Evolutionary conservation across 208 protist genomes (phyloP), one percentile per base, ranked within the genome.

Genomic region (Blechomonas ayalai): DNA sequence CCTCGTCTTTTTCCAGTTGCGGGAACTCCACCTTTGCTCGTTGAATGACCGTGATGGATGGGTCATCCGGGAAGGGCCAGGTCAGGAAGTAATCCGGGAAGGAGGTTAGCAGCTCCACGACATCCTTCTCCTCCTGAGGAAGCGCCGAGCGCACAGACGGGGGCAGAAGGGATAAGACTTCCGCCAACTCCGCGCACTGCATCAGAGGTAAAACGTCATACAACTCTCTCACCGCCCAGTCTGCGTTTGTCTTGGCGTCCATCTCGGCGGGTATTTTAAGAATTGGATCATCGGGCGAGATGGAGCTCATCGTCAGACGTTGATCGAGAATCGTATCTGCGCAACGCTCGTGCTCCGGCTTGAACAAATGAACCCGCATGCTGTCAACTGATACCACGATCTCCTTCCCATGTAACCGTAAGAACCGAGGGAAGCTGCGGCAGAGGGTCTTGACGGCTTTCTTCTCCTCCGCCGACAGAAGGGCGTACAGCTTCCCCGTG

Each of bases 121-220:
- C 53, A 2, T 54, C 77, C 8, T 43, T 35, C 12, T 58, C 28
- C 7, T 67, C 59, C 19, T 46, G 32, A 10, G 80, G 85, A 46
- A 93, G 57, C 20, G 68, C 77, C 20, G 63, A 53, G 10, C 73
- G 81, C 15, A 93, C 73, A 7, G 79, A 62, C 0, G 71, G 47
- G 8, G 77, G 73, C 13, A 93, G 72, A 10, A 93, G 49, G 12
- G 59, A 64, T 9, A 93, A 71, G 25, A 93, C 61, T 26, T 93
- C 85, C 13, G 73, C 66, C 25, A 93, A 55, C 39, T 82, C 72
- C 1, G 69, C 81, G 44, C 78, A 88, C 59, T 88, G 77, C 49
- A 73, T 79, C 31, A 93, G 62, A 16, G 85, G 85, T 7, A 93
- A 69, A 8, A 81, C 74, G 36, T 93, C 81, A 58, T 90, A 93